A percentile compares a stretch with the other conserved stretches of the same genome.
Conservation (phyloP, 352 stramenopile species). For the Pythium sp. region DNA sequence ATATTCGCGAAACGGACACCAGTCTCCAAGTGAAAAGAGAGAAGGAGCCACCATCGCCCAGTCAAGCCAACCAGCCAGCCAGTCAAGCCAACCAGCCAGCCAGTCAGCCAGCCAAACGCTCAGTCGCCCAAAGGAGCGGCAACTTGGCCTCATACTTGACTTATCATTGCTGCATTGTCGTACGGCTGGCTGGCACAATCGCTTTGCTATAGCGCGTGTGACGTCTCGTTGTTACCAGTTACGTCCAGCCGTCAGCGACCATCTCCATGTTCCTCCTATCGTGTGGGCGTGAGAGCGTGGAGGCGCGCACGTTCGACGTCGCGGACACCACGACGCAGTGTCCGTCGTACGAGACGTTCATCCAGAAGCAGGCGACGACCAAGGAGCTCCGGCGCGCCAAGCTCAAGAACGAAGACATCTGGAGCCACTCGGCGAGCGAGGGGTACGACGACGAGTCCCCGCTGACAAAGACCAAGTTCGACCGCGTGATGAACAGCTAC, state of each 20-base stretch:
- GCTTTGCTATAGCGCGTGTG: too few relatives aligned
- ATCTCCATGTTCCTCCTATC: slow-evolving; percentile 34
- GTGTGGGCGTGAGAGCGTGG: slow-evolving; percentile 31
- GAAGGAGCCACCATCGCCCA: background rate
- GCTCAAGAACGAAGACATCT: slow-evolving; percentile 20
- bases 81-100: background rate
- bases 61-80: background rate
- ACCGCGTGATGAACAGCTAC: slow-evolving; percentile 29
- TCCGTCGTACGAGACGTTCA: slow-evolving; percentile 23
- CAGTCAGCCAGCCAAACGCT: background rate
- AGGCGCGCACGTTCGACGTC: slow-evolving; percentile 9
- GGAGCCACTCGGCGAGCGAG: slow-evolving; percentile 21
- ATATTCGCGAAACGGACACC: slow-evolving; percentile 1
- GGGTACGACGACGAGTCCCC: slow-evolving; percentile 13
- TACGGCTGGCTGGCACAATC: background rate
- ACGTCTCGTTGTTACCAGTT: too few relatives aligned
- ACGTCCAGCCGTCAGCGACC: background rate
- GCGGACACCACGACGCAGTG: slow-evolving; percentile 1
- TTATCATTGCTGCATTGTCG: background rate
- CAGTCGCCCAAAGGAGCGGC: background rate
- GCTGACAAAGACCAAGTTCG: slow-evolving; percentile 2
- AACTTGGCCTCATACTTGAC: too few relatives aligned
- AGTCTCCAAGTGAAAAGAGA: background rate
- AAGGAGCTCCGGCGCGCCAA: slow-evolving; percentile 14
- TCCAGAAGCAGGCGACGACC: slow-evolving; percentile 10